Conservation (phyloP, 1,139 yeast genomes). For the Hyphopichia wangnamkhiaoensis region DNA sequence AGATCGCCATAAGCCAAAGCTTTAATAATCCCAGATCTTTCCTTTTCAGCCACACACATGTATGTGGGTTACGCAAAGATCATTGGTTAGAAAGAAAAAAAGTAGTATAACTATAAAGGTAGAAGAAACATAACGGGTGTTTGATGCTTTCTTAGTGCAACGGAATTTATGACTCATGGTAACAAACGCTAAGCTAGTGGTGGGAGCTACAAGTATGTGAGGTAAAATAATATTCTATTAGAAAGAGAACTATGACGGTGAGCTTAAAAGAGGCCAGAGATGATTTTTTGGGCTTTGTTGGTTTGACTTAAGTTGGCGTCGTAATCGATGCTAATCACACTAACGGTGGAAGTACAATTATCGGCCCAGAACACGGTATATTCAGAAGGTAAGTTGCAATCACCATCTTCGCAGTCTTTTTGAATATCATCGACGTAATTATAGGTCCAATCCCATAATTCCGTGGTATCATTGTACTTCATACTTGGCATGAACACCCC, state of each 20-base stretch:
- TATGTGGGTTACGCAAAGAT: too few species aligned
- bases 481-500: constrained; percentile 31
- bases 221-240: too few species aligned
- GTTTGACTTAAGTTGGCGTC: constrained; percentile 37
- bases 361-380: constrained; percentile 21
- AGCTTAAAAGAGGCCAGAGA: not conserved
- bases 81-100: too few species aligned
- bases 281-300: constrained; percentile 18
- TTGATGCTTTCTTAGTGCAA: too few species aligned
- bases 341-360: constrained; percentile 35
- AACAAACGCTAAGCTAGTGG: too few species aligned
- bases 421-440: constrained; percentile 10
- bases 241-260: not conserved
- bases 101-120: too few species aligned
- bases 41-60: too few species aligned
- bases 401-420: constrained; percentile 21
- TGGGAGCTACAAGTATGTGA: too few species aligned
- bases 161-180: too few species aligned
- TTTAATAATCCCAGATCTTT: too few species aligned
- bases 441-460: constrained; percentile 9
- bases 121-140: too few species aligned
- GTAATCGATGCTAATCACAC: constrained; percentile 44
- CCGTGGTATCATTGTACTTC: constrained; percentile 21
- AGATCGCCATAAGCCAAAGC: too few species aligned
- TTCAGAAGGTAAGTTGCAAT: constrained; percentile 42